Evolutionary conservation across 371 early-diverging fungal genomes (phyloP).

Genomic region (Zopfochytrium polystomum): DNA sequence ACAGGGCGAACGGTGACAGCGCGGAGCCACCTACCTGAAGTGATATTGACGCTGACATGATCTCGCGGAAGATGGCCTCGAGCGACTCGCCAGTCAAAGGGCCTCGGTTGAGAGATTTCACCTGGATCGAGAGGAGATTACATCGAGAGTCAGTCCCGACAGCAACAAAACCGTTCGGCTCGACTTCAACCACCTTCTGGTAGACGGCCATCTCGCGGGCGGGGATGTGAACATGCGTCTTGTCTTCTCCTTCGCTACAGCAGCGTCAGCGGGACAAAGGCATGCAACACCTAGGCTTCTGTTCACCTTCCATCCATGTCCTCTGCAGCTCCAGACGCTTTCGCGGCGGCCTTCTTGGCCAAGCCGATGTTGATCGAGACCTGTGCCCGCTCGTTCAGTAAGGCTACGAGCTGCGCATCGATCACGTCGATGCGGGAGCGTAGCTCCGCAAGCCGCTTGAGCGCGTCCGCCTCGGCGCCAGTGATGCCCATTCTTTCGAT

Average conservation of each 20-base stretch:
- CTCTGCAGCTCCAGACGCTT: too few species aligned
- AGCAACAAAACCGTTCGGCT: too few species aligned
- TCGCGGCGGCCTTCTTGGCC: slow-evolving; percentile 65
- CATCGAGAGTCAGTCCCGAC: too few species aligned
- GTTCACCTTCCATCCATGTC: background rate
- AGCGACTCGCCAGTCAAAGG: slow-evolving; percentile 73
- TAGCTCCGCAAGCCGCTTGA: slow-evolving; percentile 36
- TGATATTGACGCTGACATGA: slow-evolving; percentile 88
- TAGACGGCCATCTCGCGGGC: slow-evolving; percentile 61
- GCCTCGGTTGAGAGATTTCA: slow-evolving; percentile 70
- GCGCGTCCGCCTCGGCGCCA: too few species aligned
- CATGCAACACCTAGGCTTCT: background rate
- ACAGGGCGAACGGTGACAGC: too few species aligned
- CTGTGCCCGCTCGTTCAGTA: slow-evolving; percentile 80
- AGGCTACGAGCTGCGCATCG: slow-evolving; percentile 69
- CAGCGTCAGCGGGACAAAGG: background rate
- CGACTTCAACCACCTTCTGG: slow-evolving; percentile 57
- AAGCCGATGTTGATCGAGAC: slow-evolving; percentile 79
- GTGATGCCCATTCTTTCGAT: too few species aligned
- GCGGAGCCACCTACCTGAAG: slow-evolving; percentile 43
- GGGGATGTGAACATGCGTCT: slow-evolving; percentile 57
- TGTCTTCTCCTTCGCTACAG: background rate
- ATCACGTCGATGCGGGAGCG: slow-evolving; percentile 72
- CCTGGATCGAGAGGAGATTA: too few species aligned
- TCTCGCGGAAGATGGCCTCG: slow-evolving; percentile 79